Evolutionary conservation across 139 green algal genomes (phyloP).

Genomic region (Gonium pectorale): DNA sequence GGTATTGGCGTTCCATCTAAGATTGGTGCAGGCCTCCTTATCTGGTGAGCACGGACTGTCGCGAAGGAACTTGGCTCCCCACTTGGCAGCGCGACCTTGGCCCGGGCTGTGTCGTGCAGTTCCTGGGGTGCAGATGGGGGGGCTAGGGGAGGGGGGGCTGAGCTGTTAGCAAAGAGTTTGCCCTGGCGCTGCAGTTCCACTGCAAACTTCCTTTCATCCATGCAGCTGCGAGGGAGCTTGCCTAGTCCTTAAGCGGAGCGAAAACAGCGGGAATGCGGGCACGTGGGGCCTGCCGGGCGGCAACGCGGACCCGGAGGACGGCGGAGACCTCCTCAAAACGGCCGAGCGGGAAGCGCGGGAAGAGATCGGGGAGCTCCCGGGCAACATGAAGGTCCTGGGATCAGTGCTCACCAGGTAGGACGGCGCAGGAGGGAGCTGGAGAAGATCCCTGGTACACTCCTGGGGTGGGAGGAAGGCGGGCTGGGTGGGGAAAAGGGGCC

Average conservation of each 20-base stretch:
- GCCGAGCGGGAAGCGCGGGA: slow-evolving; percentile 67
- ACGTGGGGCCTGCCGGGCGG: slow-evolving; percentile 83
- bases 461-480: no score
- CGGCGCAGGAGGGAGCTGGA: neutral
- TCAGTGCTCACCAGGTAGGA: slow-evolving; percentile 45
- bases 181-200: no score
- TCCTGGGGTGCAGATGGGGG: no score
- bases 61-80: neutral
- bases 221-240: slow-evolving; percentile 48
- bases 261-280: slow-evolving; percentile 65
- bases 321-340: slow-evolving; percentile 63
- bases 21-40: slow-evolving; percentile 55
- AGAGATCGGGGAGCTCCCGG: slow-evolving; percentile 53
- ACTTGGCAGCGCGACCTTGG: no score
- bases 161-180: no score
- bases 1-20: slow-evolving; percentile 36
- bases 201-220: neutral
- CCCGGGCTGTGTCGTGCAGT: no score
- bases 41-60: slow-evolving; percentile 25
- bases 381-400: slow-evolving; percentile 1
- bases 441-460: no score
- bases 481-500: no score
- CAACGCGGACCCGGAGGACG: slow-evolving; percentile 74
- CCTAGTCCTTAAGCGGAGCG: slow-evolving; percentile 66
- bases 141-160: no score